Percentiles rank a stretch among this genome's conserved stretches.
phyloP scores from a whole-genome alignment of 129 eudicot species.

The Solidago caesia region DNA sequence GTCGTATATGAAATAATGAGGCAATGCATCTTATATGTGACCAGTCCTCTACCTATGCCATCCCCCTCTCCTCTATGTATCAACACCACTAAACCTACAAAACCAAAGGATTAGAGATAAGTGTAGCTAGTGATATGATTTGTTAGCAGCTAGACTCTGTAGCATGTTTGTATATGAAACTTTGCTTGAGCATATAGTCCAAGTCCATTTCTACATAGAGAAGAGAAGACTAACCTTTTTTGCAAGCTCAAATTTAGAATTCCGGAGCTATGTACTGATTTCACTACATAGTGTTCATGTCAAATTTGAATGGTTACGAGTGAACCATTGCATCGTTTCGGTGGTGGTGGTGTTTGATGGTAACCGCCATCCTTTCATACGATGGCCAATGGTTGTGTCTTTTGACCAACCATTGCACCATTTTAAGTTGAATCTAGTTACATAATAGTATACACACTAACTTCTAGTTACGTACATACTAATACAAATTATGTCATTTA shows the following conservation, averaged over 20 bases:
- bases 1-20: constrained; percentile 29
- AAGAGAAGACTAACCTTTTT: constrained; percentile 8
- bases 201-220: constrained; percentile 9
- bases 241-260: background rate
- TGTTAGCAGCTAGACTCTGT: constrained; percentile 12
- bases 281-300: too few species aligned
- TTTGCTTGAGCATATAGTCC: constrained; percentile 19
- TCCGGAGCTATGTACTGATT: too few species aligned
- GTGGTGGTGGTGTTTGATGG: too few species aligned
- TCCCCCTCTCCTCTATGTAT: constrained; percentile 40
- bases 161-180: constrained; percentile 27
- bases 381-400: too few species aligned
- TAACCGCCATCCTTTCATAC: too few species aligned
- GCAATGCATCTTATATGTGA: constrained; percentile 26
- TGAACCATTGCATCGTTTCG: too few species aligned
- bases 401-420: too few species aligned
- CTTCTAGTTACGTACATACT: too few species aligned
- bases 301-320: too few species aligned
- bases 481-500: too few species aligned
- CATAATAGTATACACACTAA: too few species aligned
- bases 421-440: too few species aligned
- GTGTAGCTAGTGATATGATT: constrained; percentile 16
- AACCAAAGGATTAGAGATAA: constrained; percentile 28
- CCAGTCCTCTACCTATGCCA: constrained; percentile 40
- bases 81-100: constrained; percentile 31